Base-by-base conservation (phyloP, 495 filamentous ascomycete genomes). In the Daldinia concentrica region DNA sequence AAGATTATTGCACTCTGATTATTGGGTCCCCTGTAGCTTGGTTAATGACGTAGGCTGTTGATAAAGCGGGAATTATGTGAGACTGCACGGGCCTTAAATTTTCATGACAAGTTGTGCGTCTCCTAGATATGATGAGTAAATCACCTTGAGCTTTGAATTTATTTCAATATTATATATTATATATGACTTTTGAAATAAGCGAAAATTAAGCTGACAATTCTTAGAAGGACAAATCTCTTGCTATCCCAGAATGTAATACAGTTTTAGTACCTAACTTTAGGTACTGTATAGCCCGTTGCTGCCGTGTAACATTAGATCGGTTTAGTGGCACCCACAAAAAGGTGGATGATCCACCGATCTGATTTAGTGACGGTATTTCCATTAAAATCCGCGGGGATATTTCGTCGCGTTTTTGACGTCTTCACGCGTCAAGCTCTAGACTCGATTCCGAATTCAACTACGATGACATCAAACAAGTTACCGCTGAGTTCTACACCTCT, bases 361-460 rank as follows among this genome's bases (percentile, higher is more conserved):
- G 2, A 52, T 15, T 26, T 14, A 54, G 12, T 54, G 6, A 1
- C 17, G 22, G 15, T 22, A 29, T 56, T 50, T 43, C 45, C 15
- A 34, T 43, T 45, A 30, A 59, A 59, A 32, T 34, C 6, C 29
- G 24, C 58, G 30, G 15, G 56, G 57, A 52, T 58, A 29, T 58
- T 65, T 62, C 14, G 66, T 69, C 71, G 71, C 71, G 71, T 69
- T 51, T 26, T 73, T 24, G 22, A 65, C 22, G 4, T 58, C 50
- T 62, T 66, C 27, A 58, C 71, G 71, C 62, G 71, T 73, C 65
- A 52, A 69, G 71, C 62, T 68, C 26, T 32, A 14, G 27, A 54
- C 39, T 29, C 30, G 32, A 32, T 14, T 41, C 8, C 52, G 36
- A 66, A 17, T 45, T 24, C 50, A 2, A 58, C 17, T 8, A 63